Conservation (phyloP, 257 asterid species). For the Solanum arcanum region DNA sequence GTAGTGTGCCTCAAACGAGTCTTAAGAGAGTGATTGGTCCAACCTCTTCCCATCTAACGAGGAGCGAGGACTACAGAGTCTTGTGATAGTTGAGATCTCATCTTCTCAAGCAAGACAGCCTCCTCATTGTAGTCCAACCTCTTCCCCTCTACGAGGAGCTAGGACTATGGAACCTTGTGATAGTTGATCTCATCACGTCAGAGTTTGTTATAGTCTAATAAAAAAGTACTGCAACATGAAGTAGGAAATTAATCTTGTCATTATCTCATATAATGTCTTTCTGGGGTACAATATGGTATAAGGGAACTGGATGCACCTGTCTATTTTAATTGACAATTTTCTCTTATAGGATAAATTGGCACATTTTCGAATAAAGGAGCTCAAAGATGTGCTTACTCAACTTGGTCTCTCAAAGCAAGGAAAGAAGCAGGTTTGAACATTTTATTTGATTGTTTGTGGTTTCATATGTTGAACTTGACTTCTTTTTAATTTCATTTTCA, state of each 20-base stretch:
- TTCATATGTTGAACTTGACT: background rate
- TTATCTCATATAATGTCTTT: background rate
- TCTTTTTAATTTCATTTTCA: background rate
- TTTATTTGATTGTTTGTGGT: background rate
- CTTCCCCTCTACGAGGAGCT: background rate
- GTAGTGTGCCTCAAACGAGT: background rate
- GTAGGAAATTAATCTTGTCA: background rate
- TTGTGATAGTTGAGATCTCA: background rate
- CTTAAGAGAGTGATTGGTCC: background rate
- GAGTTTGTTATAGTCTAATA: background rate
- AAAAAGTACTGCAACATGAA: background rate
- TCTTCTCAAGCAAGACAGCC: background rate
- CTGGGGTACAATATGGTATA: background rate
- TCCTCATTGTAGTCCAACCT: background rate
- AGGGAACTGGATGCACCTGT: background rate
- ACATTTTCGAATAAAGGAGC: conserved; percentile 89
- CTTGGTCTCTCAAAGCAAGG: conserved; percentile 93
- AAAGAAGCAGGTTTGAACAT: conserved; percentile 77
- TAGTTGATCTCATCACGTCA: background rate
- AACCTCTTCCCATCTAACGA: background rate
- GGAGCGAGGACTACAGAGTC: background rate
- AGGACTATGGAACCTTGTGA: background rate
- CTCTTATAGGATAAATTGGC: conserved; percentile 68
- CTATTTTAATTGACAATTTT: background rate
- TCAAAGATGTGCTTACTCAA: conserved; percentile 82